phyloP scores from a whole-genome alignment of 352 stramenopile species.

The Pythium dissimile region DNA sequence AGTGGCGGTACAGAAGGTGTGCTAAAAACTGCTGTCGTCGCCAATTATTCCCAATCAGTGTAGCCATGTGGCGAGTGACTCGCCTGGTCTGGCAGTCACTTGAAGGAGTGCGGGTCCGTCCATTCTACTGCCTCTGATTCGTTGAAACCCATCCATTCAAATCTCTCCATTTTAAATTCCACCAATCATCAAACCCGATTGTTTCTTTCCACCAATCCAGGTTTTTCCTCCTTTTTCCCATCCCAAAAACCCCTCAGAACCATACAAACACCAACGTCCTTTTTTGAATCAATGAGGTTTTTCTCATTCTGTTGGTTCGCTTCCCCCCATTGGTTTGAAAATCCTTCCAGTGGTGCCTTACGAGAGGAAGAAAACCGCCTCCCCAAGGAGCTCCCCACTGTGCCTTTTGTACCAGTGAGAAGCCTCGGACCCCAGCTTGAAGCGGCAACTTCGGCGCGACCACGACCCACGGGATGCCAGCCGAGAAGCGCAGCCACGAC shows the following conservation, averaged over 20 bases:
- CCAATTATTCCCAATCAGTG: too few relatives aligned
- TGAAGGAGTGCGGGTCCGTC: neutral
- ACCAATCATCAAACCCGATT: slow-evolving; percentile 29
- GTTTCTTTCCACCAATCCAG: slow-evolving; percentile 37
- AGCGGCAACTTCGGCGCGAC: neutral
- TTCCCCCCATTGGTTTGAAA: slow-evolving; percentile 48
- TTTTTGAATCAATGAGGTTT: slow-evolving; percentile 20
- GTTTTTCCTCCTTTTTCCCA: neutral
- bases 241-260: neutral
- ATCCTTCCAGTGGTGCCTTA: slow-evolving; percentile 34
- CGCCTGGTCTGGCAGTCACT: too few relatives aligned
- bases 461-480: neutral
- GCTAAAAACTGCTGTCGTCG: too few relatives aligned
- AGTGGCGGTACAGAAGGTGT: too few relatives aligned
- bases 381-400: neutral
- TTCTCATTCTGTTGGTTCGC: neutral
- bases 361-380: slow-evolving; percentile 68
- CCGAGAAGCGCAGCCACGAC: slow-evolving; percentile 19
- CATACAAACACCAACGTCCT: neutral
- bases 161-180: slow-evolving; percentile 35
- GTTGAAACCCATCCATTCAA: slow-evolving; percentile 24
- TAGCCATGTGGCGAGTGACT: too few relatives aligned
- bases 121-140: neutral
- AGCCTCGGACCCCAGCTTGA: slow-evolving; percentile 4
- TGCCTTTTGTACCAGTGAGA: slow-evolving; percentile 25